Evolutionary conservation across 352 stramenopile species (phyloP).

Genomic region (Nothophytophthora sp.): DNA sequence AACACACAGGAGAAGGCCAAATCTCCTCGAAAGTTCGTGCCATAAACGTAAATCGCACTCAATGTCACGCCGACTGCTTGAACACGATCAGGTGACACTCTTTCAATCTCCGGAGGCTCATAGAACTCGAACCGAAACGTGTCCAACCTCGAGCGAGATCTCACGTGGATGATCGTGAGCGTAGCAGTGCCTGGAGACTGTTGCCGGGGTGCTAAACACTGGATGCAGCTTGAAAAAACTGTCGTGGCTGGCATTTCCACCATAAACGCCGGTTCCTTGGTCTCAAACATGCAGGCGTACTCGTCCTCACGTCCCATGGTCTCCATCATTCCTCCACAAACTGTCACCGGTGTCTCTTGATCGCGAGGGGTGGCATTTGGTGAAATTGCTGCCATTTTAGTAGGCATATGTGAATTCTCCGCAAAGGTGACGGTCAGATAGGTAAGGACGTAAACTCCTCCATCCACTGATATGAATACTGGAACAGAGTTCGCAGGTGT

Average conservation of each 20-base stretch:
- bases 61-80: neutral
- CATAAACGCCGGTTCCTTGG: neutral
- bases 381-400: neutral
- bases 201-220: neutral
- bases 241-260: neutral
- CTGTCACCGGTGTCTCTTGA: neutral
- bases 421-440: neutral
- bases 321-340: conserved; percentile 6
- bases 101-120: conserved; percentile 1
- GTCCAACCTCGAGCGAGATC: neutral
- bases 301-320: neutral
- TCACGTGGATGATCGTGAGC: neutral
- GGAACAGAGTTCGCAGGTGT: no score
- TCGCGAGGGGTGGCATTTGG: neutral
- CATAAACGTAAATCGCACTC: neutral
- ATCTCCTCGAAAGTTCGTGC: conserved; percentile 4
- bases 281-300: conserved; percentile 1
- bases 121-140: conserved; percentile 5
- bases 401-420: neutral
- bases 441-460: neutral
- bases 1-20: conserved; percentile 9
- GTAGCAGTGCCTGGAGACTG: neutral
- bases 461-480: conserved; percentile 6
- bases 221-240: neutral
- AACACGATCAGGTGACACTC: neutral